Base-by-base conservation (phyloP, 1,284 basidiomycete genomes). In the Cryptococcus sp. region DNA sequence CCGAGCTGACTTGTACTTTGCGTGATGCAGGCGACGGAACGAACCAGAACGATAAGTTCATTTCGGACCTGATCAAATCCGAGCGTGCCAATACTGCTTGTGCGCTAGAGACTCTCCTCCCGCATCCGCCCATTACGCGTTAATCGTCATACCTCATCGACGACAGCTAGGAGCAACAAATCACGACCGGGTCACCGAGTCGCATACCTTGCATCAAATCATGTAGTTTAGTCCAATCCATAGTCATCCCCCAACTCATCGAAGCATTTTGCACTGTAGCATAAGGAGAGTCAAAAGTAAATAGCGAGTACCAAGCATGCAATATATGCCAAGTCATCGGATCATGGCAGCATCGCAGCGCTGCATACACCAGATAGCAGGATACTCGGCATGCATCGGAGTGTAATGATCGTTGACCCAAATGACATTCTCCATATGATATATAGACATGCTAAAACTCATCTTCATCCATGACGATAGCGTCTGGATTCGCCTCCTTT, bases 401-500 rank as follows among this genome's bases (percentile, higher is more conserved):
- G 31, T 8, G 31, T 2, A 2, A 13, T 35, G 8, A 13, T 10
- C 31, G 10, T 35, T 35, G 7, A 35, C 31, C 31, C 31, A 35
- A 5, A 35, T 8, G 31, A 35, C 31, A 10, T 45, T 45, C 42
- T 8, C 2, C 25, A 25, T 25, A 25, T 25, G 6, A 11, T n/a
- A n/a, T n/a, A n/a, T 45, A 8, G 7, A n/a, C 42, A 25, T 53
- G 16, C 49, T 56, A 62, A 47, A 62, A 62, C 31, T 62, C 60
- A 42, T 62, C 60, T 40, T 62, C 60, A 53, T 53, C 69, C 64
- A 53, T 71, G 55, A 25, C 65, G 58, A 50, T 64, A 66, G 22
- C 68, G 68, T 25, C 62, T 62, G 41, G 68, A 60, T 51, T 63
- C 56, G 68, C 73, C 19, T 64, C 66, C 15, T 52, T 67, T 35